Percentiles rank a stretch among this genome's conserved stretches.
These are phyloP conservation scores for Castanea mollissima DNA, from an alignment of 306 rosid genomes.

Conservation along the genomic window DNA sequence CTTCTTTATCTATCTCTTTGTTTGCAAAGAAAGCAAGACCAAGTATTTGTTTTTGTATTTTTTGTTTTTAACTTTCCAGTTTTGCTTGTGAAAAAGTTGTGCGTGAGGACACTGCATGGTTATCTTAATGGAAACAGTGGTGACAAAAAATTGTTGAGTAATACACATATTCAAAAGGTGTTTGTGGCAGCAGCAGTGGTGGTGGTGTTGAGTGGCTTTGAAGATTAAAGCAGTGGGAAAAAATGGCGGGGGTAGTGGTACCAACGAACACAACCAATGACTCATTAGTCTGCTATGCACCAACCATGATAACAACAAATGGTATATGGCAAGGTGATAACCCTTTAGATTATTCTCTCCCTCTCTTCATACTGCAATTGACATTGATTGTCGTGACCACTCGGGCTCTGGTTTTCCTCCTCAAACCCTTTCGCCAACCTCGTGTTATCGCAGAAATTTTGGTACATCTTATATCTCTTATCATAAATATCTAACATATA, in stretches of 20 bases:
- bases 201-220: background rate
- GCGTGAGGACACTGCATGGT: background rate
- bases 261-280: constrained; percentile 20
- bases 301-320: constrained; percentile 83
- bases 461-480: constrained; percentile 36
- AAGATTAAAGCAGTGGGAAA: background rate
- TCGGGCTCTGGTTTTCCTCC: constrained; percentile 61
- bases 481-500: no score
- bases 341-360: constrained; percentile 90
- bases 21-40: background rate
- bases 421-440: constrained; percentile 90
- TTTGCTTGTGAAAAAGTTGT: background rate
- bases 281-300: constrained; percentile 70
- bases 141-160: background rate
- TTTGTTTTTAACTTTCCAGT: background rate
- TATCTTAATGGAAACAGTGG: background rate
- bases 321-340: constrained; percentile 97
- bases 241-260: constrained; percentile 1
- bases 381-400: constrained; percentile 68
- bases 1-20: background rate
- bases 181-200: no score
- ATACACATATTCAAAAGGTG: background rate
- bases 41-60: background rate
- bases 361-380: constrained; percentile 83
- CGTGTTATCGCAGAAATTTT: constrained; percentile 88